Base-by-base conservation (phyloP, 768 basidiomycete species). In the Sutorius australiensis region DNA sequence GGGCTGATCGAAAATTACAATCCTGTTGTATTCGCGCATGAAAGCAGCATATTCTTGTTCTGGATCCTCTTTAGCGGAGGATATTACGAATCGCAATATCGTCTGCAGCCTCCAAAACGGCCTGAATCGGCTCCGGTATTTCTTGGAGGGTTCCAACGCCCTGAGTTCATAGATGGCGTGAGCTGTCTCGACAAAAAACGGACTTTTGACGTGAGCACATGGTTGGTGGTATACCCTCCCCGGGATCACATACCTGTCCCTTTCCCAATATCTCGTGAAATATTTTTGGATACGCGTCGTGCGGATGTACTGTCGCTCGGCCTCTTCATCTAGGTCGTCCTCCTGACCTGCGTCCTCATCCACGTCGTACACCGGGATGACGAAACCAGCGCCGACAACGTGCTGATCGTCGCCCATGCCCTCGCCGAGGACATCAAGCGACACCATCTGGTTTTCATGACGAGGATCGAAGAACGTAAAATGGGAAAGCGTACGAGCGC, bases 291-390 rank as follows among this genome's bases (percentile, higher is more conserved):
- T 75, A 1, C 73, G 66, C 6, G 75, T 70, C 42, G 84, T 71
- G 17, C 74, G 70, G 36, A 89, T 61, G 41, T 73, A 75, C 41
- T 75, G 71, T 5, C 54, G 53, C 27, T 68, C 64, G 10, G 63
- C 68, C 5, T 65, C 72, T 24, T 67, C 67, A 12, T 64, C 72
- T 1, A 69, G 54, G 6, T 67, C 79, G 42, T 81, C 84, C 31
- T 84, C 81, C 51, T 84, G 80, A 0, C 78, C 84, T 19, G 77
- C 81, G 48, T 86, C 84, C 49, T 87, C 86, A 5, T 85, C 82
- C 37, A 75, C 72, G 14, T 73, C 71, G 41, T 75, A 77, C 32
- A 71, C 70, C 0, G 83, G 72, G 11, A 65, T 59, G 1, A 80
- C 79, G n/a, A 67, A 57, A 2, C 89, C 89, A 0, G 78, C 81